Evolutionary conservation across 2,329 filamentous ascomycete species (phyloP), one percentile per base, ranked within the genome.

Genomic region (Talaromyces sp.): DNA sequence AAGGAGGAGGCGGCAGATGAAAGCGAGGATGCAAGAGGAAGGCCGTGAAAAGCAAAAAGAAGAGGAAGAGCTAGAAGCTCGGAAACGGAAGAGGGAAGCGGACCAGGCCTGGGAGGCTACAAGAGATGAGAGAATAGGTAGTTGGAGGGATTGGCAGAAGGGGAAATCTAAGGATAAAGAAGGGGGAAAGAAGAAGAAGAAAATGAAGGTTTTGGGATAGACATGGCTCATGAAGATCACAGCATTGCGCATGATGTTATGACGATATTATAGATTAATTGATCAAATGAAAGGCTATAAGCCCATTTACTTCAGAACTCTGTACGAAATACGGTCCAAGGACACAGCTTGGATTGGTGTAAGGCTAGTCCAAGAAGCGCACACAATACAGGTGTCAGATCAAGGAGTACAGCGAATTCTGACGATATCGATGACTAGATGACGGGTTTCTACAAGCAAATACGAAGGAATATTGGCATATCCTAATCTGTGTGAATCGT

Each of bases 21-120:
- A 96, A 82, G 95, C 91, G 47, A 91, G 95, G 82, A 90, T 99
- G 89, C 92, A 96, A 79, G 95, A 99, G 78, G 94, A 99, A 78
- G 95, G 95, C 7, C 85, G 95, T 63, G 90, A 95, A 82, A 89
- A 96, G 84, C 87, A 88, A 74, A 90, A 90, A 76, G 88, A 88
- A 72, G 95, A 99, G 24, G 91, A 93, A 71, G 94, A 97, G 80
- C 67, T 90, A 10, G 92, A 94, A 72, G 86, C 85, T 70, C 83
- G 91, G 72, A 94, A 93, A 81, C 85, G 90, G 71, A 94, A 94
- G 85, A 85, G 95, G 66, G 93, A 98, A 75, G 92, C 95, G 77
- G 93, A 98, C 70, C 88, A 95, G 80, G 90, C 93, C 68, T 99
- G 95, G 95, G 95, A 99, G 82, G 88, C 91, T 73, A 96, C 90